phyloP scores from a whole-genome alignment of 192 early-diverging fungal genomes.

The Gigaspora rosea region DNA sequence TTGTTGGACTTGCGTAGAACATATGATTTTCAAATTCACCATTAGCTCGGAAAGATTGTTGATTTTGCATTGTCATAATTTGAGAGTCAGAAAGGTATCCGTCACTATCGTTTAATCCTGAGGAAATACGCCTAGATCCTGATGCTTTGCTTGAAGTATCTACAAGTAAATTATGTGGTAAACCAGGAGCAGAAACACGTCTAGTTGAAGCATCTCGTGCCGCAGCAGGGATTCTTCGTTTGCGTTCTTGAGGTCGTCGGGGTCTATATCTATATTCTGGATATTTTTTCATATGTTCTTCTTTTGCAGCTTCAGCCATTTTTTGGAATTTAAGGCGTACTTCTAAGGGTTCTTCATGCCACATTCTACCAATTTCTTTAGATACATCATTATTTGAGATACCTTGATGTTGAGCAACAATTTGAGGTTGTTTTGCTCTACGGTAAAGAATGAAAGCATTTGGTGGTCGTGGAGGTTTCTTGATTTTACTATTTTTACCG shows the following conservation, averaged over 20 bases:
- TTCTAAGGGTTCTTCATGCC: constrained; percentile 35
- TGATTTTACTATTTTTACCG: constrained; percentile 1
- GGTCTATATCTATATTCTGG: constrained; percentile 33
- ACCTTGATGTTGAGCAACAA: constrained; percentile 15
- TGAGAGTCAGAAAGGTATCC: too few relatives aligned
- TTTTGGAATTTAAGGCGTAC: constrained; percentile 20
- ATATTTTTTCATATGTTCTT: constrained; percentile 33
- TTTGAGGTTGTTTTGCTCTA: constrained; percentile 26
- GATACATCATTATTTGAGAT: constrained; percentile 36
- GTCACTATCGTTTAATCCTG: too few relatives aligned
- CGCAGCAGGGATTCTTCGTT: background rate
- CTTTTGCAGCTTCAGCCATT: constrained; percentile 31
- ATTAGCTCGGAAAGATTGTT: too few relatives aligned
- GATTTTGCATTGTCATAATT: too few relatives aligned
- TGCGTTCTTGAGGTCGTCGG: constrained; percentile 7
- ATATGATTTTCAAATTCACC: too few relatives aligned
- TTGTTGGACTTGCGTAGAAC: too few relatives aligned
- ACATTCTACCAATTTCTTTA: constrained; percentile 32
- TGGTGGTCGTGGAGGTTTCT: constrained; percentile 39
- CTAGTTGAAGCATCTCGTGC: background rate
- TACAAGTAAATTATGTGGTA: too few relatives aligned
- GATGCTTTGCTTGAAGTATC: too few relatives aligned
- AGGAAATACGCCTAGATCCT: too few relatives aligned
- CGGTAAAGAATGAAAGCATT: constrained; percentile 42
- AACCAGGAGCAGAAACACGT: too few relatives aligned